Base-by-base conservation (phyloP, 23 red algal genomes). In the Agarophyton chilense region DNA sequence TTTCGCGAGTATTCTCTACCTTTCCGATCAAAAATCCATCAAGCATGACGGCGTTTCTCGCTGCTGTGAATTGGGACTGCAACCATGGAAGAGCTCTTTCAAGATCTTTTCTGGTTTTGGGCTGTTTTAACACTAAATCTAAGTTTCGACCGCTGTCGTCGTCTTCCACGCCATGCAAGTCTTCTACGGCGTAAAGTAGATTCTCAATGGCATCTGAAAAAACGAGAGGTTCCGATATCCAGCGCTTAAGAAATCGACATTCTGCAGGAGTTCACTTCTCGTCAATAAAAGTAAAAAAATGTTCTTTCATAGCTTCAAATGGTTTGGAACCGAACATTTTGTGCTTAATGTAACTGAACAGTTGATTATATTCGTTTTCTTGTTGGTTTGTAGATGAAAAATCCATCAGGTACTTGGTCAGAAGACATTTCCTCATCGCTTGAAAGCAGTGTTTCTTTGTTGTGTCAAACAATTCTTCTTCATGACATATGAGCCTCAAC, bases 201-300 rank as follows among this genome's bases (percentile, higher is more conserved):
- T 95, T 67, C 19, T 92, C 45, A 54, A 98, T 98, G 14, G 52
- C 77, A 12, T 12, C 57, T 41, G 87, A 47, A 38, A 60, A 73
- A 4, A 60, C 57, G 26, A 99, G 87, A 35, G 97, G 97, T 45
- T 95, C 77, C 21, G 81, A 52, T 49, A 99, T 35, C 97, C 97
- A 99, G 29, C 80, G 60, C 10, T 87, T 87, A 24, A 99, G 77
- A 6, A 94, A 65, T 19, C 97, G 93, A 60, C 90, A 74, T 19
- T 93, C 97, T 22, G 82, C 93, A 28, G 90, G 52, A 4, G 93
- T 94, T 24, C 22, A 56, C 21, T 81, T 88, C 39, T 85, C 82
- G 68, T 99, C 97, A 2, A 99, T 60, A 41, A 96, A 95, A 0
- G 82, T n/a, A 92, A 60, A 99, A 66, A 22, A 99, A 70, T 4